These are phyloP conservation scores for Blastocystis sp. DNA, from an alignment of 352 stramenopile genomes.

Conservation along the genomic window DNA sequence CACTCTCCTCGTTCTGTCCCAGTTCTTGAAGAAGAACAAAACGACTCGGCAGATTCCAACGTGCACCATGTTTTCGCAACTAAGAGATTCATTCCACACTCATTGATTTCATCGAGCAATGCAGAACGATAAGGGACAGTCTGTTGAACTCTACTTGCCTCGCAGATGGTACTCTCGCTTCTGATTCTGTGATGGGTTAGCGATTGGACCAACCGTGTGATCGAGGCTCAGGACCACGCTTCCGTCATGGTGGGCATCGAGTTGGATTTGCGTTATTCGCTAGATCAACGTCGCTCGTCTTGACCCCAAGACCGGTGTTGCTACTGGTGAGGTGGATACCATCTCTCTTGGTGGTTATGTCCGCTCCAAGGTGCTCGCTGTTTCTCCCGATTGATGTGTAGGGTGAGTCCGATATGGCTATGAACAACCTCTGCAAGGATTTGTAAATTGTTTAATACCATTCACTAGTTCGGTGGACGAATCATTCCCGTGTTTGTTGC, in stretches of 20 bases:
- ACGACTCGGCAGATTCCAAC: background rate
- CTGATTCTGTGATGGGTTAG: background rate
- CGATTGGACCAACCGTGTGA: slow-evolving; percentile 70
- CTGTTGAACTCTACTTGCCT: slow-evolving; percentile 68
- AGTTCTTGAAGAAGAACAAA: background rate
- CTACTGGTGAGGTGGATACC: slow-evolving; percentile 59
- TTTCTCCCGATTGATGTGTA: background rate
- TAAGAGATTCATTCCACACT: slow-evolving; percentile 27
- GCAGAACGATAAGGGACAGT: slow-evolving; percentile 67
- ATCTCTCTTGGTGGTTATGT: slow-evolving; percentile 61
- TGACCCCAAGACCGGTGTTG: slow-evolving; percentile 63
- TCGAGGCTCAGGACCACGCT: slow-evolving; percentile 52
- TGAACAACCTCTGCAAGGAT: slow-evolving; percentile 42
- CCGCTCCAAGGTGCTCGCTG: slow-evolving; percentile 32
- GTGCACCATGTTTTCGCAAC: background rate
- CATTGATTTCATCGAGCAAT: slow-evolving; percentile 21
- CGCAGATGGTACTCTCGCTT: slow-evolving; percentile 39
- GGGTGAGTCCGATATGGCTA: slow-evolving; percentile 46
- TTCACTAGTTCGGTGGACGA: background rate
- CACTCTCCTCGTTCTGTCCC: background rate
- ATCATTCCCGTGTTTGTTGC: background rate
- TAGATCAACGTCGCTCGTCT: slow-evolving; percentile 71
- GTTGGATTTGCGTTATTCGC: background rate
- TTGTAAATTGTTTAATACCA: slow-evolving; percentile 8
- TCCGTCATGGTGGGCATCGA: slow-evolving; percentile 43